Conservation (phyloP, 192 early-diverging fungal genomes). For the Coemansia sp. region DNA sequence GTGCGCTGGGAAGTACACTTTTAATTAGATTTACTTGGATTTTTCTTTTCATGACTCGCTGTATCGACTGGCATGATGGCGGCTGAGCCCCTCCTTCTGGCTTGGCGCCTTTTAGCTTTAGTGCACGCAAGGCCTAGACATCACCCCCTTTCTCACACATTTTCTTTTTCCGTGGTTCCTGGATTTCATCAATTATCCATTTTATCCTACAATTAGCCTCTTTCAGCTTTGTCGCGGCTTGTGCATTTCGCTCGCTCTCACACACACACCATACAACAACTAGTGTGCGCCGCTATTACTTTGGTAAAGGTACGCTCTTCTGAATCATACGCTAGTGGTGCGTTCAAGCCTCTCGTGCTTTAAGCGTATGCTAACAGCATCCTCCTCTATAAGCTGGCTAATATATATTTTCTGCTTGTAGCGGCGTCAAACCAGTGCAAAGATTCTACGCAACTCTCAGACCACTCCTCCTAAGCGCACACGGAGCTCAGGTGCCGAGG, state of each 20-base stretch:
- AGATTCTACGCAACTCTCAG: constrained; percentile 51
- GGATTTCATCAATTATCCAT: not conserved
- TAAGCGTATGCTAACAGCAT: not conserved
- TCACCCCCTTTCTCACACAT: not conserved
- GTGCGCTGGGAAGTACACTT: no score
- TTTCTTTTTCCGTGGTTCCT: not conserved
- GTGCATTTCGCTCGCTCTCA: not conserved
- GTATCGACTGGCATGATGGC: not conserved
- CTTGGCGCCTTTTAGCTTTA: constrained; percentile 3
- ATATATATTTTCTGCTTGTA: not conserved
- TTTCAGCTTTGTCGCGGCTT: not conserved
- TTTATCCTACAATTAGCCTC: not conserved
- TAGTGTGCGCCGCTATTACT: constrained; percentile 22
- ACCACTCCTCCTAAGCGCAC: constrained; percentile 50
- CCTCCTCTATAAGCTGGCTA: not conserved
- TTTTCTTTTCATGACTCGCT: not conserved
- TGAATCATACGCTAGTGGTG: not conserved
- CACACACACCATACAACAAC: not conserved
- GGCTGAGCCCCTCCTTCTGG: not conserved
- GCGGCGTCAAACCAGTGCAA: constrained; percentile 23
- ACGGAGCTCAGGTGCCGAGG: constrained; percentile 33
- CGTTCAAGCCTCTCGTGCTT: not conserved
- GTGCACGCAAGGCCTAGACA: not conserved
- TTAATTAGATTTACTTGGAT: no score
- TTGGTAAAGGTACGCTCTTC: constrained; percentile 14